These are phyloP conservation scores for Entomortierella parvispora DNA, from an alignment of 192 early-diverging fungal genomes.

Conservation along the genomic window DNA sequence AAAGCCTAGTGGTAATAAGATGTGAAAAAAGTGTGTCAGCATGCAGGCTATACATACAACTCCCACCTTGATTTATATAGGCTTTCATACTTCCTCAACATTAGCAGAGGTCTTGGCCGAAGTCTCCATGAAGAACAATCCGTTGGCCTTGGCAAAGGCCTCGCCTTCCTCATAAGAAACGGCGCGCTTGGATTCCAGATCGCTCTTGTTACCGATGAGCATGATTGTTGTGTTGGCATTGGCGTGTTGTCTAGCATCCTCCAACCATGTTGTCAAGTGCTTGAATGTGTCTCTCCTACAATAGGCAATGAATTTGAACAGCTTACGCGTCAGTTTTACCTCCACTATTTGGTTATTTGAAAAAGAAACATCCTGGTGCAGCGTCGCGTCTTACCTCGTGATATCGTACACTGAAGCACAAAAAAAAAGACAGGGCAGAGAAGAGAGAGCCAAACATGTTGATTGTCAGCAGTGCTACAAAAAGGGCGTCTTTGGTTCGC, in stretches of 20 bases:
- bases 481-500: not conserved
- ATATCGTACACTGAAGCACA: conserved; percentile 77
- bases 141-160: conserved; percentile 86
- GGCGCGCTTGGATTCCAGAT: conserved; percentile 81
- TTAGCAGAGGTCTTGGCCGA: conserved; percentile 90
- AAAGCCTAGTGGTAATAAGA: conserved; percentile 62
- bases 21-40: conserved; percentile 1
- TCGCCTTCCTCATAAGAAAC: conserved; percentile 90
- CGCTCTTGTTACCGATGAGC: conserved; percentile 93
- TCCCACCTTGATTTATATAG: not conserved
- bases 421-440: conserved; percentile 5
- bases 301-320: not conserved
- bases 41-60: too few species aligned
- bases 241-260: conserved; percentile 86
- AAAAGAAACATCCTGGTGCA: not conserved
- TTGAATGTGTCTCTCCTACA: conserved; percentile 55
- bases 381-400: conserved; percentile 62
- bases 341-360: too few species aligned
- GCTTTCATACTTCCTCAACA: conserved; percentile 69
- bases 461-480: conserved; percentile 11
- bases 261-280: conserved; percentile 57
- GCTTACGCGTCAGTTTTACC: not conserved
- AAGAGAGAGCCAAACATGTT: conserved; percentile 1
- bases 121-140: conserved; percentile 91
- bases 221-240: conserved; percentile 91